A percentile compares a stretch with the other conserved stretches of the same genome.
Conservation (phyloP, 192 early-diverging fungal species). For the Rhizophagus prolifer region DNA sequence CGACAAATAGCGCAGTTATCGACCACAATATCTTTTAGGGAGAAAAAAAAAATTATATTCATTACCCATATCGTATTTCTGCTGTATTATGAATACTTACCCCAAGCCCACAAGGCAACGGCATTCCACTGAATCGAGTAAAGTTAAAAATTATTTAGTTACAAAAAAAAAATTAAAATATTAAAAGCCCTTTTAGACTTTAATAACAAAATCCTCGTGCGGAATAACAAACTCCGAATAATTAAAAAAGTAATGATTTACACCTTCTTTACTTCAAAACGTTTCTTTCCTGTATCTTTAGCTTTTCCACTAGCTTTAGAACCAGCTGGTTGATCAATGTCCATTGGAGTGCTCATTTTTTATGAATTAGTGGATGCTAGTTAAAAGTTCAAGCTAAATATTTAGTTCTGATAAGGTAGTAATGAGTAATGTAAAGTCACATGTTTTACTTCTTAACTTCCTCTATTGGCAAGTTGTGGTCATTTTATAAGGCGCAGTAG, state of each 20-base stretch:
- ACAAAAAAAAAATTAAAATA: neutral
- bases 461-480: no score
- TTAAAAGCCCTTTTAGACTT: neutral
- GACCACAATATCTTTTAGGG: slow-evolving; percentile 81
- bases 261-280: slow-evolving; percentile 33
- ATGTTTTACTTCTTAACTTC: no score
- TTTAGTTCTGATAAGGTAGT: no score
- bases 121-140: slow-evolving; percentile 83
- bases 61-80: neutral
- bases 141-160: neutral
- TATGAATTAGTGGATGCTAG: no score
- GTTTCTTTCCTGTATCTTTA: slow-evolving; percentile 22
- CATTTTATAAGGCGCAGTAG: no score
- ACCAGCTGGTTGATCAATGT: slow-evolving; percentile 14
- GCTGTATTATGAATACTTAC: slow-evolving; percentile 43
- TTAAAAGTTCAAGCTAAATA: no score
- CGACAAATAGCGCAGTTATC: slow-evolving; percentile 99
- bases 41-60: slow-evolving; percentile 5
- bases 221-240: neutral
- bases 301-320: slow-evolving; percentile 21
- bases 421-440: no score
- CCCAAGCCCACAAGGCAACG: slow-evolving; percentile 98
- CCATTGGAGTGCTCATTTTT: slow-evolving; percentile 22
- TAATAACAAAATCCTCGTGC: neutral
- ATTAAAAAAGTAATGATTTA: neutral